Conservation (phyloP, 2,329 filamentous ascomycete species). For the Beauveria scarabaeidicola region DNA sequence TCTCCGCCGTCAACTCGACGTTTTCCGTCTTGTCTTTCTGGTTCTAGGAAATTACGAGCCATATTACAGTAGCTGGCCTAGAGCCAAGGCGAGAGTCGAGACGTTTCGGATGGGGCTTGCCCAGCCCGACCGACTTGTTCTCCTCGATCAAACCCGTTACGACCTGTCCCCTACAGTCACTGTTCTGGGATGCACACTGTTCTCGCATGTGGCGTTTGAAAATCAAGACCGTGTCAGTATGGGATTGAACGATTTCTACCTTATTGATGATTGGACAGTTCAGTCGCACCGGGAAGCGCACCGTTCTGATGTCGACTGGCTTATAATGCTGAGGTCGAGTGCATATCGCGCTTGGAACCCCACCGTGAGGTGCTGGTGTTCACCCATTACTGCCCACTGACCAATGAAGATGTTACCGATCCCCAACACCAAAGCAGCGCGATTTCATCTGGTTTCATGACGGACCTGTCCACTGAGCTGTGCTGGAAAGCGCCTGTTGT, state of each 20-base stretch:
- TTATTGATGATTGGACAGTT: constrained; percentile 22
- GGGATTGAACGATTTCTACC: constrained; percentile 17
- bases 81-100: background rate
- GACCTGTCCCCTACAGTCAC: constrained; percentile 22
- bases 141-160: background rate
- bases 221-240: constrained; percentile 24
- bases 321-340: constrained; percentile 18
- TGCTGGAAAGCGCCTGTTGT: constrained; percentile 31
- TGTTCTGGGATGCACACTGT: constrained; percentile 35
- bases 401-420: constrained; percentile 15
- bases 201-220: constrained; percentile 26
- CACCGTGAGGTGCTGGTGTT: constrained; percentile 25
- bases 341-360: constrained; percentile 11
- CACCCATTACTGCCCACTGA: constrained; percentile 31
- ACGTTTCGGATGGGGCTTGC: background rate
- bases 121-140: constrained; percentile 6
- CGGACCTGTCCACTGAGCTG: constrained; percentile 28
- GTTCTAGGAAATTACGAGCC: constrained; percentile 41
- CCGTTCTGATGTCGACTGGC: constrained; percentile 18
- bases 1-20: constrained; percentile 29
- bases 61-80: constrained; percentile 18
- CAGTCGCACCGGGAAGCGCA: constrained; percentile 18
- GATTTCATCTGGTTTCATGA: constrained; percentile 27
- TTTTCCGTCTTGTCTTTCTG: constrained; percentile 34
- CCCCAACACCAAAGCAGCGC: constrained; percentile 22